Evolutionary conservation across 257 asterid genomes (phyloP).

Genomic region (Salvia splendens): DNA sequence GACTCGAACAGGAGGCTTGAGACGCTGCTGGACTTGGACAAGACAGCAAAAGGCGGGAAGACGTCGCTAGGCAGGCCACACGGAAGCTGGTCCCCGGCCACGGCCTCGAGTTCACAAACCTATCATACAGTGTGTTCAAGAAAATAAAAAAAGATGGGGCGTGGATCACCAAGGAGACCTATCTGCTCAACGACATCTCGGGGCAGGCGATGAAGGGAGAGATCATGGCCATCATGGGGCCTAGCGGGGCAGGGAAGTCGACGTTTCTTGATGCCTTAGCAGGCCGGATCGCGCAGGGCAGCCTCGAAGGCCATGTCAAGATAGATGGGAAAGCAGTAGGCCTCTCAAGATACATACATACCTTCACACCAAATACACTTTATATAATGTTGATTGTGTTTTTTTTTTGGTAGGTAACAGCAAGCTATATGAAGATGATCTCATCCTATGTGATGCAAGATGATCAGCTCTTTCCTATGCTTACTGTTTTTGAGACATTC

Average conservation of each 20-base stretch:
- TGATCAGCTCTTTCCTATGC: conserved; percentile 86
- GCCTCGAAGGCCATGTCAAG: conserved; percentile 79
- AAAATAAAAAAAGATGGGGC: conserved; percentile 72
- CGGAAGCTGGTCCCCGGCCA: conserved; percentile 67
- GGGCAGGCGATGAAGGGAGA: conserved; percentile 83
- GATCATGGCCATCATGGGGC: conserved; percentile 86
- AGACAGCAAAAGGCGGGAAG: conserved; percentile 38
- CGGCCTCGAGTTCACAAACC: conserved; percentile 71
- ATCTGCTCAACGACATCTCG: conserved; percentile 74
- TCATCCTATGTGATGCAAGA: conserved; percentile 95
- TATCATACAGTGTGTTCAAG: conserved; percentile 70
- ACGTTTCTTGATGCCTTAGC: conserved; percentile 90
- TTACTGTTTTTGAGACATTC: conserved; percentile 81
- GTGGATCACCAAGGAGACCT: conserved; percentile 69
- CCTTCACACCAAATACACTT: neutral
- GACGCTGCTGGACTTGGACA: conserved; percentile 59
- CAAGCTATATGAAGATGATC: conserved; percentile 89
- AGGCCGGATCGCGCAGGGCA: conserved; percentile 83
- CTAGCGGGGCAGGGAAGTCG: conserved; percentile 91
- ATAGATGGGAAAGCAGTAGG: conserved; percentile 82
- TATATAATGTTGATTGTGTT: neutral
- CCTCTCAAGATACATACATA: neutral
- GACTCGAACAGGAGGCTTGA: conserved; percentile 56
- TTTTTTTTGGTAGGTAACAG: conserved; percentile 58
- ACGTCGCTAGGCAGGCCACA: conserved; percentile 37